Conservation (phyloP, 257 asterid genomes). For the Forsythia viridissima region DNA sequence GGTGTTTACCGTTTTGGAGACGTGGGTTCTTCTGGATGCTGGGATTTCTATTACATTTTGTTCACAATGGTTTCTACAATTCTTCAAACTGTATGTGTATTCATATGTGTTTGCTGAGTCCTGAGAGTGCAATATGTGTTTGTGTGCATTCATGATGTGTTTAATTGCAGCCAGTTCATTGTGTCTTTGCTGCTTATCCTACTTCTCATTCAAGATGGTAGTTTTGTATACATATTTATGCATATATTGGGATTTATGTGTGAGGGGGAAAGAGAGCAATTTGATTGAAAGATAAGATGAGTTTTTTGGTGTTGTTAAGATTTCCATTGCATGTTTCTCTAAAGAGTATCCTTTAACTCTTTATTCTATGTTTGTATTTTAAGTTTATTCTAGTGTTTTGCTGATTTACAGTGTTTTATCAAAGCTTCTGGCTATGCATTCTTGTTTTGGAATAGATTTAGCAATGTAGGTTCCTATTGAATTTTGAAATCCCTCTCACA, state of each 20-base stretch:
- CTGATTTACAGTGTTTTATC: neutral
- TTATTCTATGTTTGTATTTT: neutral
- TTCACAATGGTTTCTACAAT: neutral
- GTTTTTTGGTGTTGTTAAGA: neutral
- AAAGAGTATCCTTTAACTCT: constrained; percentile 2
- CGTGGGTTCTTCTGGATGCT: neutral
- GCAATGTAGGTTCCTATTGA: neutral
- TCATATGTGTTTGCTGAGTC: constrained; percentile 4
- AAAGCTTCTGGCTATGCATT: neutral
- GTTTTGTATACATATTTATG: neutral
- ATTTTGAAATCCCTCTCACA: neutral
- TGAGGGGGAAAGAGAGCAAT: neutral
- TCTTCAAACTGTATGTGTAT: neutral
- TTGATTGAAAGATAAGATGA: neutral
- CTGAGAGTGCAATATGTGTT: neutral
- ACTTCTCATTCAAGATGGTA: constrained; percentile 4
- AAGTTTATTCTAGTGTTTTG: neutral
- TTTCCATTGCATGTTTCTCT: neutral
- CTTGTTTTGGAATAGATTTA: neutral
- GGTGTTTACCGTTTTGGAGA: no score
- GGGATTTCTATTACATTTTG: neutral
- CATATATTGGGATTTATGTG: neutral
- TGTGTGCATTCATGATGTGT: neutral
- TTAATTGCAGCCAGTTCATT: neutral
- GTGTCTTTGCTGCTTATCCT: neutral